Base-by-base conservation (phyloP, 441 rosid genomes). In the Aquilaria agallochum region DNA sequence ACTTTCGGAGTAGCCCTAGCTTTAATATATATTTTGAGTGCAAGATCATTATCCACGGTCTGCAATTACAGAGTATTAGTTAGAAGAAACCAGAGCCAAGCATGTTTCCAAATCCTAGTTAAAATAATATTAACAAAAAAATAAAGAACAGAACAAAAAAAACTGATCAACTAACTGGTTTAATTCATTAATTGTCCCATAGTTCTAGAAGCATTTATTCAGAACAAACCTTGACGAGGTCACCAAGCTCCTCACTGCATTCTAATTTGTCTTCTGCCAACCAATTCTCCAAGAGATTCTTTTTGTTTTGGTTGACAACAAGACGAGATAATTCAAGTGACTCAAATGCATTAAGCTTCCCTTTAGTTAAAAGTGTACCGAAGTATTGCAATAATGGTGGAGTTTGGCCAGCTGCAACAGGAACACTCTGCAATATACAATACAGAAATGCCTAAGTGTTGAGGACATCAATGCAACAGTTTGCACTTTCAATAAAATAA, bases 21-120 rank as follows among this genome's bases (percentile, higher is more conserved):
- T 81, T 95, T 95, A 66, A 92, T 88, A 71, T 88, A 95, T 66
- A 95, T 92, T 78, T 95, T 95, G 58, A 95, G 69, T 1, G 97
- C 99, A 65, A 95, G 96, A 72, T 95, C 99, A 78, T 95, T 92
- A 79, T 95, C 99, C 68, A 95, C 99, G 55, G 99, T 95, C 99
- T 94, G 71, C 73, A 83, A 53, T 20, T 60, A 36, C 9, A 40
- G 9, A 5, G 45, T 10, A 10, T 40, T 7, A 10, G 10, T 40
- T 3, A 40, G 45, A 40, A 40, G 45, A 40, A 40, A 40, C 45
- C 45, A 40, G 9, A 40, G 9, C 45, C 45, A 40, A 6, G 45
- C 27, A 20, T 20, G 27, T 20, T 20, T 20, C 27, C 27, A 20
- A 20, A 20, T 20, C 27, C 27, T 20, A 20, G 27, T 20, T 20